Conservation (phyloP, 2,329 filamentous ascomycete genomes). For the Fusarium napiforme region DNA sequence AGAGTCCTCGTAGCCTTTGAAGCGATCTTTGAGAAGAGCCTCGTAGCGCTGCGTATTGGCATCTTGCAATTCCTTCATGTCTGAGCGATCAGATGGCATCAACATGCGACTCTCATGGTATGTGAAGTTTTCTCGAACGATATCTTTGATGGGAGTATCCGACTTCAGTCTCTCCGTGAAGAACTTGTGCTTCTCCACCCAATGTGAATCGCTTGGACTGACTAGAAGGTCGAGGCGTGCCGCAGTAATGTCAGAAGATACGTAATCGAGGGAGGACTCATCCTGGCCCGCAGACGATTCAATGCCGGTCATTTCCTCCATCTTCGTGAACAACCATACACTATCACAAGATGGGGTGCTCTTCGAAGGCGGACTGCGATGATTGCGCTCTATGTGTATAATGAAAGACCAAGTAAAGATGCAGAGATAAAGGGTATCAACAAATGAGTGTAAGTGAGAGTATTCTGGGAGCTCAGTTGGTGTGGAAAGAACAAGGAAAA, state of each 20-base stretch:
- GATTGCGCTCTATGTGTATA: slow-evolving; percentile 2
- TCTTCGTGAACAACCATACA: not conserved
- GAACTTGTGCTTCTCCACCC: slow-evolving; percentile 43
- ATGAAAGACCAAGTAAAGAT: not conserved
- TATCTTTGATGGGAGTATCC: slow-evolving; percentile 40
- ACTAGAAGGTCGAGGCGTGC: slow-evolving; percentile 40
- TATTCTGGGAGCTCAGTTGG: not conserved
- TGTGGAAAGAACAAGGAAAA: not conserved
- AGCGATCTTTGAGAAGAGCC: slow-evolving; percentile 46
- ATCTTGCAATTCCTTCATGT: slow-evolving; percentile 48
- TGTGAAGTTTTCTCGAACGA: slow-evolving; percentile 51
- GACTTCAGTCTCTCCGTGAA: slow-evolving; percentile 47
- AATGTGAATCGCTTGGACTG: slow-evolving; percentile 36
- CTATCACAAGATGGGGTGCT: not conserved
- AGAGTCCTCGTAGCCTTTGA: slow-evolving; percentile 43
- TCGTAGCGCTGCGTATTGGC: slow-evolving; percentile 47
- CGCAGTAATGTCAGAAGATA: not conserved
- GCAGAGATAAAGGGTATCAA: not conserved
- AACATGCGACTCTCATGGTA: slow-evolving; percentile 49
- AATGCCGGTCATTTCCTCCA: not conserved
- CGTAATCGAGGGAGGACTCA: not conserved
- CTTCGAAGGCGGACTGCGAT: not conserved
- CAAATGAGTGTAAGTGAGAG: not conserved
- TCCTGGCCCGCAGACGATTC: not conserved
- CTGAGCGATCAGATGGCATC: slow-evolving; percentile 40